Base-by-base conservation (phyloP, 139 green algal genomes). In the Chlorella sorokiniana region DNA sequence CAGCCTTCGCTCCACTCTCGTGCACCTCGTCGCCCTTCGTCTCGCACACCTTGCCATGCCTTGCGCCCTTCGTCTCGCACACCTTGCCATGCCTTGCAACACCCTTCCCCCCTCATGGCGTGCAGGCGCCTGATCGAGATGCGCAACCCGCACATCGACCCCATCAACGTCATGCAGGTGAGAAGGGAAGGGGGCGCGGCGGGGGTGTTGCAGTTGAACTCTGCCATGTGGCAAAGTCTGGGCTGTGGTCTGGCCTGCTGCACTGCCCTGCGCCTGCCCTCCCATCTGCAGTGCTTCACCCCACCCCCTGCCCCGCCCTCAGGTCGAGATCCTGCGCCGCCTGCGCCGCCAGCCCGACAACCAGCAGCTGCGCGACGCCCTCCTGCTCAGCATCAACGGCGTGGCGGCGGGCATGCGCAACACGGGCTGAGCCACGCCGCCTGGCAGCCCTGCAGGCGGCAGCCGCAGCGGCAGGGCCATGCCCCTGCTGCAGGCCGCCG, bases 371-470 rank as follows among this genome's bases (percentile, higher is more conserved):
- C 85, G 86, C 11, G 94, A 96, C 69, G 93, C 93, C 2, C 86
- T 97, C 81, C 89, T 97, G 48, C 90, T 99, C 72, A 97, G 90
- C 52, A 98, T 99, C 87, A 99, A 98, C 86, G 96, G 95, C 63
- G 96, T 99, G 82, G 95, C 96, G 0, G 92, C 93, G 7, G 96
- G 96, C 83, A 98, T 99, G 96, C 90, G 94, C 69, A 98, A 98
- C 94, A 98, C 95, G 1, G 95, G 95, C 5, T 98, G 40, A 79
- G 31, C 18, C 18, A 11, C 11, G 14, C 48, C 48, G 14, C 11
- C 48, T 16, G 16, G 16, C 48, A 11, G 14, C 48, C 48, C 48
- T 25, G 48, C 48, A 59, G 14, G 14, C 48, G 11, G 16, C 48
- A 59, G 48, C 11, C 48, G 11, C 11, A 25, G 16, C 48, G 48